Evolutionary conservation across 805 yeast genomes (phyloP).

Genomic region (Starmera amethionina): DNA sequence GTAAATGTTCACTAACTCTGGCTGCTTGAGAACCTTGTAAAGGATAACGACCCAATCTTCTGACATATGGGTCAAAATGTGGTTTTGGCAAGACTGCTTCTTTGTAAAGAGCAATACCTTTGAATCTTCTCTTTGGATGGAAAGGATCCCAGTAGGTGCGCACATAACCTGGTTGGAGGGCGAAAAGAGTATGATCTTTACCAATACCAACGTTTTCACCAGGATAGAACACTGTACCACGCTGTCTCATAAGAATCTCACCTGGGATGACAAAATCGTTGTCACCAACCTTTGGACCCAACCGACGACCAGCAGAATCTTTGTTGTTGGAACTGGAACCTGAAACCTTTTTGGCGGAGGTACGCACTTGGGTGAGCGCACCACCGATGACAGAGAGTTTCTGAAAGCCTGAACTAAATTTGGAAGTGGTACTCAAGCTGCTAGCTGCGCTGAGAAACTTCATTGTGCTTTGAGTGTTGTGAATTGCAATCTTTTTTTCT

Average conservation of each 20-base stretch:
- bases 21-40: constrained; percentile 43
- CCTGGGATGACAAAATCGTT: constrained; percentile 68
- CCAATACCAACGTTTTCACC: constrained; percentile 91
- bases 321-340: constrained; percentile 92
- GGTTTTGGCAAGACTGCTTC: constrained; percentile 70
- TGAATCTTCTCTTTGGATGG: constrained; percentile 85
- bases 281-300: constrained; percentile 85
- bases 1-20: constrained; percentile 49
- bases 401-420: no score
- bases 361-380: constrained; percentile 44
- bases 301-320: constrained; percentile 90
- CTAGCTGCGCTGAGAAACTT: no score
- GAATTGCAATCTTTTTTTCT: no score
- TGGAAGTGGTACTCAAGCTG: no score
- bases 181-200: constrained; percentile 86
- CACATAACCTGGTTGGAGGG: constrained; percentile 88
- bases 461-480: no score
- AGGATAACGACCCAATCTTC: constrained; percentile 70
- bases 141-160: constrained; percentile 90
- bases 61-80: constrained; percentile 79
- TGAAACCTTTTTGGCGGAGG: constrained; percentile 88
- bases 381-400: background rate
- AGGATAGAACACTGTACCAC: constrained; percentile 92
- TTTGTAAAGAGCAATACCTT: constrained; percentile 71
- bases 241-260: constrained; percentile 82